Percentiles rank a stretch among this genome's conserved stretches.
phyloP scores from a whole-genome alignment of 106 monocot genomes.

The Platanthera zijinensis region DNA sequence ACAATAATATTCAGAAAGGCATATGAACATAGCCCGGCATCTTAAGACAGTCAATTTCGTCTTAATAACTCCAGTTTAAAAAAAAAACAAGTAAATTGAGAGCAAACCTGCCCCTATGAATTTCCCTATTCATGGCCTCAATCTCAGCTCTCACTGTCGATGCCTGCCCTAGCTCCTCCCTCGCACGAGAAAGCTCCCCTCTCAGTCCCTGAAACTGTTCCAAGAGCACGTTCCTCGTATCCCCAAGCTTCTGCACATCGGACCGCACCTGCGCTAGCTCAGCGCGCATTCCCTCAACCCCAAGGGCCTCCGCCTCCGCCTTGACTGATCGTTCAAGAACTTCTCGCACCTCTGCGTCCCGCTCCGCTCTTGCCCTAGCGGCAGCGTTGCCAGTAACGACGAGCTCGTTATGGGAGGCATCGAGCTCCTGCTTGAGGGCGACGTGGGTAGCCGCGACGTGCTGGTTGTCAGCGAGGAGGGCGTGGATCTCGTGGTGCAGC shows the following conservation, averaged over 20 bases:
- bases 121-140: constrained; percentile 36
- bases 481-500: constrained; percentile 53
- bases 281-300: constrained; percentile 22
- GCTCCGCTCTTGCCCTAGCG: constrained; percentile 16
- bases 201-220: constrained; percentile 23
- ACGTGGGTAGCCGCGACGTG: constrained; percentile 73
- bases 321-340: constrained; percentile 23
- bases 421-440: constrained; percentile 61
- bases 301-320: constrained; percentile 40
- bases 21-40: background rate
- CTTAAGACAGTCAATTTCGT: background rate
- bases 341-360: constrained; percentile 39
- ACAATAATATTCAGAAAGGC: background rate
- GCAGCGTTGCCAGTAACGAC: constrained; percentile 26
- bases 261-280: constrained; percentile 32
- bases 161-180: constrained; percentile 20
- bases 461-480: constrained; percentile 74
- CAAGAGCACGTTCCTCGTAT: constrained; percentile 21
- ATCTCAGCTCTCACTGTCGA: constrained; percentile 25
- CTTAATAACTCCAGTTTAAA: background rate
- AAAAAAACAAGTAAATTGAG: background rate
- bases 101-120: constrained; percentile 54
- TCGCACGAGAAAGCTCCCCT: constrained; percentile 12
- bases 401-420: constrained; percentile 38
- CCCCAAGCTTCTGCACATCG: constrained; percentile 29